A percentile compares a stretch with the other conserved stretches of the same genome.
phyloP scores from a whole-genome alignment of 768 basidiomycete genomes.

The Tylopilus sp. region DNA sequence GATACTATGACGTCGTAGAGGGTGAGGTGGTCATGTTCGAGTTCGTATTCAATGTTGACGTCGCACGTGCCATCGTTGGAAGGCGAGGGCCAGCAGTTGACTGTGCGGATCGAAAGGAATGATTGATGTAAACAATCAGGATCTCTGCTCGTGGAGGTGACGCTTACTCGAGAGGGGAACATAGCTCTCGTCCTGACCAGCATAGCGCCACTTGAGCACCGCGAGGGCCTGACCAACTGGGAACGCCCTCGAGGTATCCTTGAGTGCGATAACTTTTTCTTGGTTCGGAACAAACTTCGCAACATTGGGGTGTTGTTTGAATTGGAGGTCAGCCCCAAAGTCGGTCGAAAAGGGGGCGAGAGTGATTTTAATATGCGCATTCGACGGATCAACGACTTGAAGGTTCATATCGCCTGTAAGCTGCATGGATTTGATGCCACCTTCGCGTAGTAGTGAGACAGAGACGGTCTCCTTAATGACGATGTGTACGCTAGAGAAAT shows the following conservation, averaged over 20 bases:
- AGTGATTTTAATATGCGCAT: constrained; percentile 66
- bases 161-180: constrained; percentile 86
- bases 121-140: not conserved
- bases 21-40: constrained; percentile 78
- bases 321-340: constrained; percentile 73
- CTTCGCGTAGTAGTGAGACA: constrained; percentile 81
- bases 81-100: constrained; percentile 96
- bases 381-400: constrained; percentile 72
- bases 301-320: constrained; percentile 96
- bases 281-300: constrained; percentile 73
- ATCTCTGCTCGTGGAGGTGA: not conserved
- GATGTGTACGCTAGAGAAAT: constrained; percentile 69
- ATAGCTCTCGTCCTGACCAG: constrained; percentile 85
- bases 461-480: constrained; percentile 81
- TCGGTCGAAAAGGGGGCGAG: constrained; percentile 56
- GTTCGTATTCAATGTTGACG: constrained; percentile 96
- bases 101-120: constrained; percentile 36
- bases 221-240: constrained; percentile 84
- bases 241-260: constrained; percentile 79
- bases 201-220: constrained; percentile 91
- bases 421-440: constrained; percentile 86
- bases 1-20: constrained; percentile 85
- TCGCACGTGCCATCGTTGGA: constrained; percentile 90
- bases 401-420: constrained; percentile 95
- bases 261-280: constrained; percentile 73